These are phyloP conservation scores for Dictyostelium capitatum DNA, from an alignment of 78 protist species.

Conservation along the genomic window DNA sequence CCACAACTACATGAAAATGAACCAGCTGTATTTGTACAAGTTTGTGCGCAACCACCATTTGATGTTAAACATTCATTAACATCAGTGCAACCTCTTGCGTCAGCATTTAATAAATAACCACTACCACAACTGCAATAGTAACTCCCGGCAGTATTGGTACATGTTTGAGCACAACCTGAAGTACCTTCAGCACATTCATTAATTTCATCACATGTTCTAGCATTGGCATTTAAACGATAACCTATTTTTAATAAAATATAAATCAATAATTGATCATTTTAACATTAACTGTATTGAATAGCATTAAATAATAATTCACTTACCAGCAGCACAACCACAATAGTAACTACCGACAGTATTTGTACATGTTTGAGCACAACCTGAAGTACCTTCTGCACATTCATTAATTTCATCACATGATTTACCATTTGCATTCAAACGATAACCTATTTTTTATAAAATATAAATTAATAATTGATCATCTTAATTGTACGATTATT, in stretches of 20 bases:
- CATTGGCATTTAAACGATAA: background rate
- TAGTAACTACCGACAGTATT: background rate
- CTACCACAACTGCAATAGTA: background rate
- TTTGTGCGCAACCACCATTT: background rate
- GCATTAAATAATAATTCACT: too few relatives aligned
- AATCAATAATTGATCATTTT: too few relatives aligned
- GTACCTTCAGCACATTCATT: background rate
- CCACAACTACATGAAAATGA: background rate
- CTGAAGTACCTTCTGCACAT: background rate
- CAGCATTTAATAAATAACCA: background rate
- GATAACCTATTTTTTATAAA: too few relatives aligned
- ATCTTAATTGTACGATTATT: too few relatives aligned
- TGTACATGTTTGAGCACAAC: background rate
- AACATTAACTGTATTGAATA: too few relatives aligned
- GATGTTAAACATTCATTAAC: background rate
- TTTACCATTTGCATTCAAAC: background rate
- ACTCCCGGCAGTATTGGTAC: constrained; percentile 1
- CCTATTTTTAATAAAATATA: too few relatives aligned
- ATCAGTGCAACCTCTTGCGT: background rate
- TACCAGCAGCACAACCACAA: background rate
- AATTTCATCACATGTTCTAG: background rate
- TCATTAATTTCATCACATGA: background rate
- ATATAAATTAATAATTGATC: too few relatives aligned
- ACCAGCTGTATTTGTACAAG: constrained; percentile 3
- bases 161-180: background rate